Base-by-base conservation (phyloP, 1,139 yeast genomes). In the Blastobotrys proliferans region DNA sequence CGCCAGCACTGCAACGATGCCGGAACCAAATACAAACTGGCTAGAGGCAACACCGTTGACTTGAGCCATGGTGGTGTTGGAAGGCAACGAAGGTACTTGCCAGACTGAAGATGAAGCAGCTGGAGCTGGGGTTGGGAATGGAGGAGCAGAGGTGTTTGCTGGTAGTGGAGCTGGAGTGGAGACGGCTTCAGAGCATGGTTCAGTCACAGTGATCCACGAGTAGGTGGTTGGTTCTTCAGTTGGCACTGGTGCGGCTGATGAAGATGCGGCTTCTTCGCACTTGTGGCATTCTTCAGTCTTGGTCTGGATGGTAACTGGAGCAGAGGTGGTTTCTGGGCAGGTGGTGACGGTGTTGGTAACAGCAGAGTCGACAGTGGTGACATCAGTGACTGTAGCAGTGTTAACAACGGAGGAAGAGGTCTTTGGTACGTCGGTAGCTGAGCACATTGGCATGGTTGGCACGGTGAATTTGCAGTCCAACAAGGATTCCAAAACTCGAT, bases 381-480 rank as follows among this genome's bases (percentile, higher is more conserved):
- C 30, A 18, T 28, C 20, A 20, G 28, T 21, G 21, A 22, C 22
- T 11, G 35, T 13, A 14, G 28, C 10, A 11, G 30, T 8, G 26
- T 14, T 31, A 38, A 18, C 29, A 29, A 35, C 3, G 17, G 38
- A 21, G 11, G 40, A 21, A 17, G 46, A 40, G 14, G 42, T 38
- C n/a, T n/a, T n/a, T n/a, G n/a, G n/a, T n/a, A n/a, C n/a, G n/a
- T n/a, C n/a, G 11, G 62, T 43, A 3, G 56, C 35, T 4, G 60
- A 35, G 19, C 11, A 55, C 24, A 3, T 55, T 34, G 27, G 46
- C 38, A 17, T 55, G 33, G 10, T 54, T 38, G 4, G 63, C 26
- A 5, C 58, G 9, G 58, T 35, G 11, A 53, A 43, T 9, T 30
- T 16, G 32, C 46, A 43, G 13, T 40, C 44, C 8, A 43, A 31